phyloP scores from a whole-genome alignment of 495 filamentous ascomycete species.

The Xylaria grammica region DNA sequence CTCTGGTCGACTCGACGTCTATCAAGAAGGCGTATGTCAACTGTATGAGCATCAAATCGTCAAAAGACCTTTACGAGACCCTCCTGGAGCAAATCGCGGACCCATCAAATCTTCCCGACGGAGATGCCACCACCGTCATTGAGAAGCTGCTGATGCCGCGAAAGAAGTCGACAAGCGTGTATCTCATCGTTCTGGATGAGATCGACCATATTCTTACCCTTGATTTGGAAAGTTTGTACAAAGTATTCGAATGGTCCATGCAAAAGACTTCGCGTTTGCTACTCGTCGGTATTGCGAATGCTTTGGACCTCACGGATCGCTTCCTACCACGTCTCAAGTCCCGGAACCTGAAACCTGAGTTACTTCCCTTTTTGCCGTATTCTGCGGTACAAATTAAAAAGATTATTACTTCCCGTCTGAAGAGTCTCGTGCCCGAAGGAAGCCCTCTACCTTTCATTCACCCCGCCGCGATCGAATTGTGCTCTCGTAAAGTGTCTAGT shows the following conservation, averaged over 20 bases:
- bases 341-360: constrained; percentile 83
- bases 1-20: constrained; percentile 49
- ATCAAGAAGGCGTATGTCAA: constrained; percentile 83
- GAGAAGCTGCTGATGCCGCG: constrained; percentile 68
- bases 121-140: constrained; percentile 63
- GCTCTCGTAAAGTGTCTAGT: constrained; percentile 89
- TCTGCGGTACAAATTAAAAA: constrained; percentile 84
- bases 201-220: constrained; percentile 90
- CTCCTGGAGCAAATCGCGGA: constrained; percentile 61
- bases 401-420: constrained; percentile 83
- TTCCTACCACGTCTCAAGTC: constrained; percentile 94
- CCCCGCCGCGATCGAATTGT: constrained; percentile 89
- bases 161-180: constrained; percentile 61
- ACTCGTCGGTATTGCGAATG: constrained; percentile 94
- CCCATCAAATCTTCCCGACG: constrained; percentile 45
- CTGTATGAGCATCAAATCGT: constrained; percentile 91
- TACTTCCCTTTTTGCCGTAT: constrained; percentile 94
- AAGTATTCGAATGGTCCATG: constrained; percentile 92
- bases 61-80: constrained; percentile 78
- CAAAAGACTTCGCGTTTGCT: constrained; percentile 76
- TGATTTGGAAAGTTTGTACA: constrained; percentile 85
- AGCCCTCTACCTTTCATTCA: constrained; percentile 87
- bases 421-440: constrained; percentile 64
- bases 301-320: constrained; percentile 91
- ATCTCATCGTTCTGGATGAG: constrained; percentile 87